Conservation (phyloP, 2,329 filamentous ascomycete genomes). For the Phaeomoniella chlamydospora region DNA sequence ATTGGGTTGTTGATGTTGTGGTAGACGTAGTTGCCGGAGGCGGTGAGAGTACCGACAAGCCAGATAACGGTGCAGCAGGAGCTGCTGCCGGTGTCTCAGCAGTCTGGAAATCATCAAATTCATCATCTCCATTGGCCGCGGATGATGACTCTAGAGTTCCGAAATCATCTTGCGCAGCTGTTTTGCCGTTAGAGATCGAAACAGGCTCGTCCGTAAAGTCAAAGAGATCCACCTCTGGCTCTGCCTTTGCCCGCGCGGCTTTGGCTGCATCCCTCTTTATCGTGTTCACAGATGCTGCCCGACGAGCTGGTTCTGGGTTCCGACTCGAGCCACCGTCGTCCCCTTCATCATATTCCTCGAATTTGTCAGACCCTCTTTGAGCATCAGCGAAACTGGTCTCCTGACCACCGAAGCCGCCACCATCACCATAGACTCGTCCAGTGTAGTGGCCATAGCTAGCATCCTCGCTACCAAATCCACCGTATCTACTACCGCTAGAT, state of each 20-base stretch:
- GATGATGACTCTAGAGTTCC: constrained; percentile 29
- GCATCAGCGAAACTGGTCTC: constrained; percentile 55
- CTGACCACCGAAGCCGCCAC: constrained; percentile 80
- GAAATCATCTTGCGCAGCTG: constrained; percentile 26
- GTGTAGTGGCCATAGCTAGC: constrained; percentile 52
- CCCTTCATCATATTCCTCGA: constrained; percentile 95
- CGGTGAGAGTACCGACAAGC: constrained; percentile 24
- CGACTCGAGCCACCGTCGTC: constrained; percentile 53
- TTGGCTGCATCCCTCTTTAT: constrained; percentile 35
- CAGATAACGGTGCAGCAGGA: constrained; percentile 17
- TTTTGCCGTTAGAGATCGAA: constrained; percentile 29
- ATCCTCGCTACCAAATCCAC: constrained; percentile 78
- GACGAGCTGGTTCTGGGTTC: constrained; percentile 29
- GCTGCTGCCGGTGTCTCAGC: constrained; percentile 45
- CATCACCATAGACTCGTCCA: constrained; percentile 80
- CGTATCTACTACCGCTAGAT: constrained; percentile 51
- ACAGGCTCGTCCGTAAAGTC: constrained; percentile 68
- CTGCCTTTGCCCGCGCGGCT: constrained; percentile 59
- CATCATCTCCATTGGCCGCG: constrained; percentile 60
- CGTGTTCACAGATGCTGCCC: constrained; percentile 12
- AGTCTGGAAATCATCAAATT: constrained; percentile 96
- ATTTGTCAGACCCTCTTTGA: constrained; percentile 52
- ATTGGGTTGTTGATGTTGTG: constrained; percentile 45
- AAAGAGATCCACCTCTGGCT: constrained; percentile 83
- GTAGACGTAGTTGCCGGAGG: constrained; percentile 30